phyloP scores from a whole-genome alignment of 2,329 filamentous ascomycete species.

The Venturia pyrina region DNA sequence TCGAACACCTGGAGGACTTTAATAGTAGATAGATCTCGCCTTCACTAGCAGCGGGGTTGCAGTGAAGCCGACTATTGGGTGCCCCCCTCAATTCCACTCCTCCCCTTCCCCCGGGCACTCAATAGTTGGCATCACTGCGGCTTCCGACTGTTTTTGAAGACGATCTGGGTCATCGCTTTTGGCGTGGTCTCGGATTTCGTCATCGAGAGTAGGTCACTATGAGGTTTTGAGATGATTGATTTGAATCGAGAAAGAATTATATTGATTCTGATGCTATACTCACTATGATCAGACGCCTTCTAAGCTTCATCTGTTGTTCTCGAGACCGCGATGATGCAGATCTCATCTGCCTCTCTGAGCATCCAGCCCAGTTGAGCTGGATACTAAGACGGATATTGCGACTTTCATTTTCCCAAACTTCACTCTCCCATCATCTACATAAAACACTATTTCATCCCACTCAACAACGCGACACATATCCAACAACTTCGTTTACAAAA shows the following conservation, averaged over 20 bases:
- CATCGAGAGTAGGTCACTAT: background rate
- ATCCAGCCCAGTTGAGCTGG: background rate
- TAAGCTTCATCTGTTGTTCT: background rate
- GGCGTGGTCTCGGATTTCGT: background rate
- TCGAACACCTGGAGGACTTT: background rate
- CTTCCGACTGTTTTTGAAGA: background rate
- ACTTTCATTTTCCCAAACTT: background rate
- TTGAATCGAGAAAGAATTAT: background rate
- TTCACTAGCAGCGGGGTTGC: background rate
- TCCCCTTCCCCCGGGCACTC: background rate
- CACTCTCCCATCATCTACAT: background rate
- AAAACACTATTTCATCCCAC: background rate
- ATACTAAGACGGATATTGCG: background rate
- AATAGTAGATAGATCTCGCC: background rate
- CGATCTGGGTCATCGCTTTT: background rate
- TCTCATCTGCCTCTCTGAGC: background rate
- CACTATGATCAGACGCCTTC: background rate
- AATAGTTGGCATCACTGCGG: background rate
- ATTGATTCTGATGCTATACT: background rate
- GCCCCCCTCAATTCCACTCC: background rate
- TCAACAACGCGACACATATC: background rate
- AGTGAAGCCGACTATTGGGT: slow-evolving; percentile 1
- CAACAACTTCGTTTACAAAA: background rate
- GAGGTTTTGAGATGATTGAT: background rate
- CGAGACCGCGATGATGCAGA: background rate